Percentiles rank a stretch among this genome's conserved stretches.
Evolutionary conservation across 257 asterid species (phyloP).

Genomic region (Solanum lignicaule): DNA sequence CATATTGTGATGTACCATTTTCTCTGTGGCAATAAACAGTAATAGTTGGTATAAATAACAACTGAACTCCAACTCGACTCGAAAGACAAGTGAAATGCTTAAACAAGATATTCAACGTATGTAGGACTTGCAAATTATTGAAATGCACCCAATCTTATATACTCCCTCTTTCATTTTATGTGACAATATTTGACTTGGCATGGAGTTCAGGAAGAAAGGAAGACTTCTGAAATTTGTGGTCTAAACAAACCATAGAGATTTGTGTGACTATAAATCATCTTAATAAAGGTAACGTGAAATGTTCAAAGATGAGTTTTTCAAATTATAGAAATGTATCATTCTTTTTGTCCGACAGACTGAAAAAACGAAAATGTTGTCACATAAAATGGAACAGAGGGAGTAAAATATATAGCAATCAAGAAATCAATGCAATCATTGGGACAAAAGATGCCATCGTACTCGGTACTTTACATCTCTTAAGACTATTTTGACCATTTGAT

Average conservation of each 20-base stretch:
- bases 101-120: neutral
- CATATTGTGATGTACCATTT: constrained; percentile 27
- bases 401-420: neutral
- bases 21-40: constrained; percentile 30
- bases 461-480: neutral
- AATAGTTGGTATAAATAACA: neutral
- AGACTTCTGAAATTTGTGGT: neutral
- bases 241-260: neutral
- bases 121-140: neutral
- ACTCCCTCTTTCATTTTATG: neutral
- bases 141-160: neutral
- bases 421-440: neutral
- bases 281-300: neutral
- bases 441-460: neutral
- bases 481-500: neutral
- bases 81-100: neutral
- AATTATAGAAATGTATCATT: neutral
- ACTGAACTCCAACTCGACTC: neutral
- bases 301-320: neutral
- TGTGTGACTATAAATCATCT: neutral
- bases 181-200: neutral
- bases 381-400: neutral
- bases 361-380: neutral
- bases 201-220: neutral
- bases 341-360: neutral